Percentiles rank a stretch among this genome's conserved stretches.
phyloP scores from a whole-genome alignment of 106 monocot species.

The Posidonia australis region DNA sequence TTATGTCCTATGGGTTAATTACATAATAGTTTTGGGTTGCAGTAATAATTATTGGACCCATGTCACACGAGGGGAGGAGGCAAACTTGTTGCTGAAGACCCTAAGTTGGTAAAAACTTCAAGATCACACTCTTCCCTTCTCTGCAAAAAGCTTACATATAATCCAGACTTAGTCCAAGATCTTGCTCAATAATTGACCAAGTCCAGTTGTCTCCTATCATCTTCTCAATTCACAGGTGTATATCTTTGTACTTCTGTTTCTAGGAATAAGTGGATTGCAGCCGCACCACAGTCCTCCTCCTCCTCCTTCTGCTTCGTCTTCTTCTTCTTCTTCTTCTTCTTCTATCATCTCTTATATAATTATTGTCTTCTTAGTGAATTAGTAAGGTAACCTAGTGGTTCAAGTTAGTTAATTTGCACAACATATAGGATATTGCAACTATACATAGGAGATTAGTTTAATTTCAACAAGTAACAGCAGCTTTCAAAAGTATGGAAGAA shows the following conservation, averaged over 20 bases:
- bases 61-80: not conserved
- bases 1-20: not conserved
- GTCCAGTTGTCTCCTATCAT: not conserved
- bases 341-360: not conserved
- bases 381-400: too few relatives aligned
- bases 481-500: constrained; percentile 4
- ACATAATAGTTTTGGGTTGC: not conserved
- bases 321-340: not conserved
- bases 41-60: not conserved
- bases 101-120: constrained; percentile 46
- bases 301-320: not conserved
- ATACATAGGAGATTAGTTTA: not conserved
- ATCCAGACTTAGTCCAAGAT: not conserved
- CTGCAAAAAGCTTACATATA: constrained; percentile 10
- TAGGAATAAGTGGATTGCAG: too few relatives aligned
- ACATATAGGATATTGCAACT: not conserved
- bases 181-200: not conserved
- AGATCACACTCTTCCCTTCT: constrained; percentile 8
- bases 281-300: too few relatives aligned
- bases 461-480: not conserved
- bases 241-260: not conserved
- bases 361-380: not conserved
- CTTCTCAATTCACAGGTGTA: not conserved
- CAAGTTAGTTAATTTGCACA: too few relatives aligned
- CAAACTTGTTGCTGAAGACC: constrained; percentile 29